These are phyloP conservation scores for Pisolithus marmoratus DNA, from an alignment of 768 basidiomycete genomes.

Conservation along the genomic window DNA sequence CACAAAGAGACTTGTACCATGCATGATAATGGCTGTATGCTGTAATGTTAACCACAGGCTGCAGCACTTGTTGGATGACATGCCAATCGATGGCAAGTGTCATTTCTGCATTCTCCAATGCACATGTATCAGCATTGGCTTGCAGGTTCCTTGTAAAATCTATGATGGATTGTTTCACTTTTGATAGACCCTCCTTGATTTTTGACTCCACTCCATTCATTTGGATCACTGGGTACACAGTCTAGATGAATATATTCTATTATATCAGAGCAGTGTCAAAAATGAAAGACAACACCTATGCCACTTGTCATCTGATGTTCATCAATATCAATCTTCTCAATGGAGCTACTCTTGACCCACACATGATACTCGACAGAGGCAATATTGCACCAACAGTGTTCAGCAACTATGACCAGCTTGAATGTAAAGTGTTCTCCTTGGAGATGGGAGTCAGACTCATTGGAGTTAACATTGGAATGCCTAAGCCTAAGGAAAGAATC, in stretches of 20 bases:
- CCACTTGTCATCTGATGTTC: not conserved
- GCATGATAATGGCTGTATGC: too few species aligned
- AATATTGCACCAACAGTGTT: not conserved
- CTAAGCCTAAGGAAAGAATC: too few species aligned
- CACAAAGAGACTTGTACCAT: too few species aligned
- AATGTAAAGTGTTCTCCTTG: too few species aligned
- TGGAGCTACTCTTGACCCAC: not conserved
- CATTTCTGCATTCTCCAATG: not conserved
- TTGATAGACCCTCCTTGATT: constrained; percentile 4
- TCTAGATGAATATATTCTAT: too few species aligned
- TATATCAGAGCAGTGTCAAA: not conserved
- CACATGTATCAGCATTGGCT: not conserved
- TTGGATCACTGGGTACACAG: too few species aligned
- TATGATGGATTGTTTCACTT: not conserved
- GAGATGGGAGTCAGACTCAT: too few species aligned
- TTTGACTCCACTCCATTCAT: not conserved
- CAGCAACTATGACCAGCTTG: too few species aligned
- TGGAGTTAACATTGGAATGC: too few species aligned
- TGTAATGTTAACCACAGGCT: not conserved
- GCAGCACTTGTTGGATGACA: not conserved
- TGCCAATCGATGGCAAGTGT: not conserved
- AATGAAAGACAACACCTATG: not conserved
- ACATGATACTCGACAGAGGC: constrained; percentile 3
- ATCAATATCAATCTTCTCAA: not conserved
- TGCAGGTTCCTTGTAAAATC: not conserved